phyloP scores from a whole-genome alignment of 495 filamentous ascomycete genomes.

The Xylaria cubensis region DNA sequence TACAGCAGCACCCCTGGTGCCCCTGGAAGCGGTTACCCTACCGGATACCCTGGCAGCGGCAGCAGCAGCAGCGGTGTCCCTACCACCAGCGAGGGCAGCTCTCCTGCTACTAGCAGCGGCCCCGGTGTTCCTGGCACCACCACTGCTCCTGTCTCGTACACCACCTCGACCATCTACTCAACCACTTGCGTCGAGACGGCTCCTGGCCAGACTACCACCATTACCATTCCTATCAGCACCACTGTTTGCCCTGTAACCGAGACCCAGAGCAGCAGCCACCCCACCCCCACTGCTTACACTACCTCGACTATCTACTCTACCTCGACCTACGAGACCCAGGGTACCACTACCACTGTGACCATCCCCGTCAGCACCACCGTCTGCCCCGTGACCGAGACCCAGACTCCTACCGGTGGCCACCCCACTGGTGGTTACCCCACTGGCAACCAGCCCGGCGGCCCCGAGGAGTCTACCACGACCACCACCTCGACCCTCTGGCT shows the following conservation, averaged over 20 bases:
- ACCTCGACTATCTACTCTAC: constrained; percentile 54
- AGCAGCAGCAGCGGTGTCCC: not conserved
- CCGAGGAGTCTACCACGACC: constrained; percentile 27
- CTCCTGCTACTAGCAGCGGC: not conserved
- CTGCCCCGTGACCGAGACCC: constrained; percentile 36
- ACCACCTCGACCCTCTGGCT: constrained; percentile 26
- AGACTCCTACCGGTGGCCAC: constrained; percentile 19
- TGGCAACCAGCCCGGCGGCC: not conserved
- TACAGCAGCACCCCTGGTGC: not conserved
- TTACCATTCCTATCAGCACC: constrained; percentile 28
- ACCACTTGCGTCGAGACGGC: constrained; percentile 30
- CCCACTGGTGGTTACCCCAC: constrained; percentile 12
- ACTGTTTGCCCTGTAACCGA: constrained; percentile 28
- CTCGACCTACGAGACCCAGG: constrained; percentile 44
- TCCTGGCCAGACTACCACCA: constrained; percentile 25
- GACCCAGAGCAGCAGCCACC: constrained; percentile 5
- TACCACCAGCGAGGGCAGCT: not conserved
- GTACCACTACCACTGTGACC: constrained; percentile 58
- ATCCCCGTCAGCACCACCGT: constrained; percentile 43
- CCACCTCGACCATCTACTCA: constrained; percentile 40
- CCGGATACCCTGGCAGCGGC: not conserved
- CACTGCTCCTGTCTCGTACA: constrained; percentile 25
- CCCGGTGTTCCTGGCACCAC: constrained; percentile 10
- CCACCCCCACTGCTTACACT: constrained; percentile 19
- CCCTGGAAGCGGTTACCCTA: constrained; percentile 16